Base-by-base conservation (phyloP, 164 flowering plant species). In the Malania oleifera region DNA sequence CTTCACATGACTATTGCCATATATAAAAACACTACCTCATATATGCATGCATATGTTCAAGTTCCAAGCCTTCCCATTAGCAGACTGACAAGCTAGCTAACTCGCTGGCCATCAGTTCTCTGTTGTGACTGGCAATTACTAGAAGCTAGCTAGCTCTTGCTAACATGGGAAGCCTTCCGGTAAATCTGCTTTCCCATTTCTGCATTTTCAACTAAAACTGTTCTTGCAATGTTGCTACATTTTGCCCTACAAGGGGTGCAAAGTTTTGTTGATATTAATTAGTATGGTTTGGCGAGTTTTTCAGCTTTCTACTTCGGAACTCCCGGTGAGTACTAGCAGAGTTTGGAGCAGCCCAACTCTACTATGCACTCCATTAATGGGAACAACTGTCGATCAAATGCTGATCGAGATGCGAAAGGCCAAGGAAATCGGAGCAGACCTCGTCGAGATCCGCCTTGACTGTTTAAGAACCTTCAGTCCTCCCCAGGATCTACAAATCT, bases 321-420 rank as follows among this genome's bases (percentile, higher is more conserved):
- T 62, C 24, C 52, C 31, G 43, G 53, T 44, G 28, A 54, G 44
- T 45, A 44, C 17, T 6, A 62, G 41, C 22, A 52, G 29, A 17
- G 52, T 45, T 45, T 29, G 58, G 52, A 62, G 59, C 19, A 54
- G 35, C 22, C 59, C 66, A 1, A 64, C 67, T 1, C 47, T 64
- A 27, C 61, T 64, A 14, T 64, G 67, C 41, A 57, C 61, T 3
- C 67, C 67, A n/a, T 31, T 64, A 24, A 57, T 56, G 67, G 61
- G 56, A 14, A 38, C 55, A 8, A 56, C 61, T 1, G 61, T 64
- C 13, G 67, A 56, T 28, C 61, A 56, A 22, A 41, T 70, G 52
- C 13, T 47, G 6, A 25, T 8, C 5, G 52, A 47, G 10, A 25
- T 47, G 24, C 8, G 28, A 6, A 1, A 20, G 24, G 52, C 52